Evolutionary conservation across 2,329 filamentous ascomycete species (phyloP), one percentile per base, ranked within the genome.

Genomic region (Trichophyton equinum): DNA sequence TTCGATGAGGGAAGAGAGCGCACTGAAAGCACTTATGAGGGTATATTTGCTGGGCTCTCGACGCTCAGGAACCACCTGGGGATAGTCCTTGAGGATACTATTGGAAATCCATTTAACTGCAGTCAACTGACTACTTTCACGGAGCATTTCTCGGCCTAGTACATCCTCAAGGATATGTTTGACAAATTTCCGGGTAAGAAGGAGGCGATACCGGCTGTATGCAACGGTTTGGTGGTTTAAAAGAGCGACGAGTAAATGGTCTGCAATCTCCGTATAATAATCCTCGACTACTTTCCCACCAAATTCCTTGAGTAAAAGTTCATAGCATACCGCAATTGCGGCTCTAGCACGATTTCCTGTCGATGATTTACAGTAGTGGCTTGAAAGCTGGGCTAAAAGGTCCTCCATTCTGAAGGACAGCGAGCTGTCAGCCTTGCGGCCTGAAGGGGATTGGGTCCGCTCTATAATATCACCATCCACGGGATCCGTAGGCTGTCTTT

Each of bases 71-170:
- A 96, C 76, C 4, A 87, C 86, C 71, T 95, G 90, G 0, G 94
- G 92, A 67, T 96, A 97, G 71, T 97, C 94, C 71, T 95, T 97
- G 57, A 99, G 79, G 53, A 96, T 81, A 62, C 90, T 86, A 71
- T 95, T 96, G 69, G 96, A 84, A 59, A 99, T 76, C 63, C 84
- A 83, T 68, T 85, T 89, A 5, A 90, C 89, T 30, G 89, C 91
- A 66, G 87, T 85, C 62, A 92, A 79, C 69, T 96, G 92, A 6
- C 91, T 91, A 13, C 88, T 89, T 73, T 99, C 92, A 11, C 91
- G 91, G 1, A 99, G 79, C 67, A 96, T 87, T 65, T 86, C 84
- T 62, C 82, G 82, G 7, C 90, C 90, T 64, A 97, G 81, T 6
- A 94, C 84, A 62, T 91, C 87, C 68, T 95, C 89, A 9, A 99